Conservation (phyloP, 2,329 filamentous ascomycete species). For the Aspergillus udagawae region DNA sequence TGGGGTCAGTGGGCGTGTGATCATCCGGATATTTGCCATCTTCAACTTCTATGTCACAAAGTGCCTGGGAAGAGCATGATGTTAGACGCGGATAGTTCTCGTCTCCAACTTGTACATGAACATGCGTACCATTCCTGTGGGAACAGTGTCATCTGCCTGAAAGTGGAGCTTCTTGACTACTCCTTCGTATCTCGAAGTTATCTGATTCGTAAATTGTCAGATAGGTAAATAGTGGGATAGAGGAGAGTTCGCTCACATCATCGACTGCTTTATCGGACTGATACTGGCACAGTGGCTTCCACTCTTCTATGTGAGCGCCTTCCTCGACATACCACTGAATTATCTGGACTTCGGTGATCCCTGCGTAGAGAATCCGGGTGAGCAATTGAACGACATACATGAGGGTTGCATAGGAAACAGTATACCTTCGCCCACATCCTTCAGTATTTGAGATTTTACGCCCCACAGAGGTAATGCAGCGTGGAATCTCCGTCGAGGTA, state of each 20-base stretch:
- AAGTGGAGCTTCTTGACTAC: conserved; percentile 96
- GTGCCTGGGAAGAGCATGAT: conserved; percentile 52
- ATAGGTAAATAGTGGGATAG: neutral
- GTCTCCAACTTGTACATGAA: neutral
- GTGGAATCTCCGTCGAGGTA: conserved; percentile 33
- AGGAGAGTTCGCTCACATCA: conserved; percentile 42
- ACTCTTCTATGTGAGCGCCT: conserved; percentile 92
- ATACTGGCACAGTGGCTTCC: conserved; percentile 95
- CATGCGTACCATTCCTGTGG: conserved; percentile 66
- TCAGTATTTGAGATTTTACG: conserved; percentile 38
- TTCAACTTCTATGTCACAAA: conserved; percentile 92
- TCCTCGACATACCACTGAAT: conserved; percentile 99
- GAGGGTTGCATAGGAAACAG: neutral
- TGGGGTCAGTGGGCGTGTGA: conserved; percentile 25
- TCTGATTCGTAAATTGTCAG: conserved; percentile 54
- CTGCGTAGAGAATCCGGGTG: conserved; percentile 43
- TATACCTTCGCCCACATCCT: conserved; percentile 43
- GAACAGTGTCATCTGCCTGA: conserved; percentile 92
- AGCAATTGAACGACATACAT: conserved; percentile 10
- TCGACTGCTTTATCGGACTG: conserved; percentile 90
- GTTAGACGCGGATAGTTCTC: conserved; percentile 7
- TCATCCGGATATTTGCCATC: conserved; percentile 67
- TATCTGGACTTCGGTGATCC: conserved; percentile 96
- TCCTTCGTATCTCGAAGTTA: conserved; percentile 91
- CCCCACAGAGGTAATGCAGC: conserved; percentile 30